Evolutionary conservation across 257 asterid genomes (phyloP), one percentile per base, ranked within the genome.

Genomic region (Forsythia suspensa): DNA sequence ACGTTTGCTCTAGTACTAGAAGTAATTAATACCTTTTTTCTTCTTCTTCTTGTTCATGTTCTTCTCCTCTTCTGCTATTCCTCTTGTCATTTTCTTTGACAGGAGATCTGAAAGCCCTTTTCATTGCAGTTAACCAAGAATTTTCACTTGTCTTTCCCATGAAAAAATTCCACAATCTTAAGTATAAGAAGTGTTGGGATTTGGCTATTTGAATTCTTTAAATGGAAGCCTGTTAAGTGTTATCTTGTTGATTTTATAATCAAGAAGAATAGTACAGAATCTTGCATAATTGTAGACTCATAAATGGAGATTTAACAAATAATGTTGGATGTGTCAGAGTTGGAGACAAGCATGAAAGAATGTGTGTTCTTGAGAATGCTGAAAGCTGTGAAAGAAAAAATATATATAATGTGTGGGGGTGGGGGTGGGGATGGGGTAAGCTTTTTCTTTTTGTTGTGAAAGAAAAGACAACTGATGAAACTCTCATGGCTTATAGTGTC

Each of bases 91-190:
- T 81, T 43, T 82, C 90, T 65, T 83, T 87, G 11, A 61, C 16
- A 5, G 99, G 96, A 76, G 97, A 92, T 82, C 89, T 83, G 73
- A 95, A 95, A 21, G 96, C 99, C 78, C 83, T 92, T 80, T 84
- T 93, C 71, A 93, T 92, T 57, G 83, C 89, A 74, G 76, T 82
- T 2, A 93, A 71, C 98, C 97, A 93, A 44, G 99, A 95, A 79
- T 46, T 87, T 13, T 92, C 89, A 67, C 80, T 86, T 29, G 41
- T 89, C 82, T 90, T 92, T 75, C 96, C 96, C 95, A 91, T 92
- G 66, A 41, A 39, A 46, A 55, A 77, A 4, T 48, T 40, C 6
- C 16, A 55, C 16, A 55, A 55, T 55, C 65, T 48, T 13, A n/a
- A 6, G n/a, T 13, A 48, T 3, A 29, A 3, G 6, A 52, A 16